Evolutionary conservation across 129 eudicot species (phyloP), one percentile per base, ranked within the genome.

Genomic region (Smallanthus sonchifolius): DNA sequence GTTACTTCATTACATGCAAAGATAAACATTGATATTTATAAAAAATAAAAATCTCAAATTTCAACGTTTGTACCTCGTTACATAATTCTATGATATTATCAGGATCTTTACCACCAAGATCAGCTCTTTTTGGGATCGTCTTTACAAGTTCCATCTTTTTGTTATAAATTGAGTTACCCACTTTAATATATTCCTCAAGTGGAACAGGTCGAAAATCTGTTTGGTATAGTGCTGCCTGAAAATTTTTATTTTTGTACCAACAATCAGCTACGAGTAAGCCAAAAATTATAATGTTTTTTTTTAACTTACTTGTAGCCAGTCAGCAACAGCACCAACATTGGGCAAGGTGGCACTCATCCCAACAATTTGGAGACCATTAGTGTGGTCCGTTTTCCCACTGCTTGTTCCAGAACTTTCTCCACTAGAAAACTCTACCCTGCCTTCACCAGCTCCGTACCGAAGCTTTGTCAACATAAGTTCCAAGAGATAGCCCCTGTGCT

Each of bases 281-380:
- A 55, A 54, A n/a, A 1, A 51, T 19, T 9, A 51, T 59, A 40
- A 43, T 20, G 44, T 17, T n/a, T 39, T 61, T 5, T n/a, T 5
- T 6, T 32, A 67, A 81, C 98, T 87, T 81, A 93, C 98, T 78
- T 94, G 99, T 80, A 94, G 99, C 99, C 99, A 94, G 67, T 94
- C 94, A 82, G 99, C 96, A 85, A 94, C 96, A 5, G 97, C 96
- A 62, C 91, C 86, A 72, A 94, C 99, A 88, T 94, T 94, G 20
- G 99, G 99, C 80, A 94, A 79, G 42, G 99, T 94, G 51, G 99
- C 97, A 88, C 97, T 94, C 99, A 94, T 94, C 57, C 99, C 99
- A 79, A 94, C 96, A 78, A 94, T 94, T 82, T 94, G 99, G 38
- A 94, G 88, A 72, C 96, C 90, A 60, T 80, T 83, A 59, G 92